These are phyloP conservation scores for Blepharisma undulans DNA, from an alignment of 169 alveolate species.

Conservation along the genomic window DNA sequence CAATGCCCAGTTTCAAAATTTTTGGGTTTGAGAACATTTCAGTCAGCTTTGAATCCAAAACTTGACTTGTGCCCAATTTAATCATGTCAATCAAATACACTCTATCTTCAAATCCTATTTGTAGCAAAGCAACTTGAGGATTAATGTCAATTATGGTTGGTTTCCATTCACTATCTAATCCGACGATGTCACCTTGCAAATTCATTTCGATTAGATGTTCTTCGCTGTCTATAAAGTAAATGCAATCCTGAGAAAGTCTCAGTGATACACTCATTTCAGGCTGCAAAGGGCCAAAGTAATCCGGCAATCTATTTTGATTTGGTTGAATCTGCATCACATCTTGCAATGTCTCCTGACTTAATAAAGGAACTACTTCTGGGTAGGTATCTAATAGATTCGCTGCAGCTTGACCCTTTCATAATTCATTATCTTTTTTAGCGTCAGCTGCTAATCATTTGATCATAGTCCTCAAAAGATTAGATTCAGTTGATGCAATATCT, in stretches of 20 bases:
- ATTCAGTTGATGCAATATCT: not conserved
- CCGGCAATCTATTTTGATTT: not conserved
- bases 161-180: constrained; percentile 25
- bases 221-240: not conserved
- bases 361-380: not conserved
- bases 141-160: not conserved
- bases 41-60: not conserved
- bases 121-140: not conserved
- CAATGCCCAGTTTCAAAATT: constrained; percentile 44
- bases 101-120: constrained; percentile 11
- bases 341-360: not conserved
- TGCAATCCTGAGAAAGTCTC: not conserved
- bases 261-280: not conserved
- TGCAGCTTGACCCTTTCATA: not conserved
- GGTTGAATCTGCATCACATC: not conserved
- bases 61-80: not conserved
- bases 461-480: not conserved
- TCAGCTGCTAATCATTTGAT: not conserved
- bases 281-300: not conserved
- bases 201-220: not conserved
- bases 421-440: not conserved
- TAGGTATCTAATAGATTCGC: not conserved
- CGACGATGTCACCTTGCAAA: not conserved
- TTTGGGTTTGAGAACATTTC: constrained; percentile 35
- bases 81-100: constrained; percentile 1